phyloP scores from a whole-genome alignment of 2,329 filamentous ascomycete species.

The Chrysosporium queenslandicum region DNA sequence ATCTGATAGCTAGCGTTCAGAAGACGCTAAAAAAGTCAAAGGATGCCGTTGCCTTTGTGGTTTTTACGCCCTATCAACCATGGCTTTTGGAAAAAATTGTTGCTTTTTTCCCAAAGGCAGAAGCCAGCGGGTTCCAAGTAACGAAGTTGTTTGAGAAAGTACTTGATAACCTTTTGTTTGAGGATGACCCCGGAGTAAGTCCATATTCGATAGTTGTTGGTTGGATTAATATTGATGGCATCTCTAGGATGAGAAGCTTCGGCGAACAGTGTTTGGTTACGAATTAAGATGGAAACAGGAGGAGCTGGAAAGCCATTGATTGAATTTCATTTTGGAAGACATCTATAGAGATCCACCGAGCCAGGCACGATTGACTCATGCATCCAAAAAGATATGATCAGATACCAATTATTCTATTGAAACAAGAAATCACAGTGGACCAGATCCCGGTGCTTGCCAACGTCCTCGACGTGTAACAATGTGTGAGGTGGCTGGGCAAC shows the following conservation, averaged over 20 bases:
- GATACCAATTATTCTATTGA: too few relatives aligned
- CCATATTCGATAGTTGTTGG: background rate
- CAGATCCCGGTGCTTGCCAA: too few relatives aligned
- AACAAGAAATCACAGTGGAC: too few relatives aligned
- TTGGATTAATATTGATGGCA: too few relatives aligned
- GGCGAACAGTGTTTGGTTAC: constrained; percentile 75
- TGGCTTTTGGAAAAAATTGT: constrained; percentile 81
- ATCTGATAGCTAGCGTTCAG: constrained; percentile 62
- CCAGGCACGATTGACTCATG: too few relatives aligned
- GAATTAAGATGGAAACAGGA: constrained; percentile 53
- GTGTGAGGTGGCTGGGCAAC: too few relatives aligned
- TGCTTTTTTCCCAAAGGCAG: constrained; percentile 71
- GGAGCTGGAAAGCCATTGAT: constrained; percentile 23
- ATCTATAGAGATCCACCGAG: too few relatives aligned
- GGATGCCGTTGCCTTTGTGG: constrained; percentile 63
- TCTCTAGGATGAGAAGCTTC: constrained; percentile 67
- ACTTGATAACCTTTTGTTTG: constrained; percentile 81
- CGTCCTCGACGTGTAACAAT: too few relatives aligned
- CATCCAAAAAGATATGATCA: too few relatives aligned
- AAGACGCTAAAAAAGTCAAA: constrained; percentile 50
- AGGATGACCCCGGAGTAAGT: constrained; percentile 67
- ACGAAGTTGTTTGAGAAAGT: constrained; percentile 70
- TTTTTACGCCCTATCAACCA: constrained; percentile 89
- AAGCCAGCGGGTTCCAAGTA: constrained; percentile 61
- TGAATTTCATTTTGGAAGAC: too few relatives aligned